Evolutionary conservation across 768 basidiomycete genomes (phyloP).

Genomic region (Auriscalpium microsporum): DNA sequence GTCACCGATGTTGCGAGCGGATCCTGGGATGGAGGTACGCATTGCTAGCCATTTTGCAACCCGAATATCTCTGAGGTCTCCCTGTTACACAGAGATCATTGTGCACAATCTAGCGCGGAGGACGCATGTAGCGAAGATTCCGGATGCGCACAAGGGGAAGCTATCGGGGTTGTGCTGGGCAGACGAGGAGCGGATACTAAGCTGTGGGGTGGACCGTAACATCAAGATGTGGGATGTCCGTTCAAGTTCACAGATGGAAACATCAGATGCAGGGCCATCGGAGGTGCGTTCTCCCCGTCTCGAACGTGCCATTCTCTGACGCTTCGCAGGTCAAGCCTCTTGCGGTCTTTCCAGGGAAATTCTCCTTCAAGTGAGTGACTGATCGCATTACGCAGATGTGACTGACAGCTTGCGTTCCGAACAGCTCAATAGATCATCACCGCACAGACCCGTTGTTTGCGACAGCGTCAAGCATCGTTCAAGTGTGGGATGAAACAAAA

Average conservation of each 20-base stretch:
- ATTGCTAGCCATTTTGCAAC: not conserved
- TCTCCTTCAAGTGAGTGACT: slow-evolving; percentile 74
- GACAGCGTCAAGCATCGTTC: slow-evolving; percentile 86
- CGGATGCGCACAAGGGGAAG: slow-evolving; percentile 77
- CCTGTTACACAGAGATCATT: slow-evolving; percentile 56
- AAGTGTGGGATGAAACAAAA: slow-evolving; percentile 97
- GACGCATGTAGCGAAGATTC: slow-evolving; percentile 45
- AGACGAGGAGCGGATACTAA: slow-evolving; percentile 52
- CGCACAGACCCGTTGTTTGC: slow-evolving; percentile 84
- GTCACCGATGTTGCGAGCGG: slow-evolving; percentile 81
- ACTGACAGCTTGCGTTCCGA: slow-evolving; percentile 1
- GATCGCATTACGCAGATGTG: not conserved
- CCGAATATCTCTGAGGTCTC: not conserved
- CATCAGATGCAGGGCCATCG: slow-evolving; percentile 28
- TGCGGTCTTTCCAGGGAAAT: slow-evolving; percentile 76
- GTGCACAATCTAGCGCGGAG: slow-evolving; percentile 70
- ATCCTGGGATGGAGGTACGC: slow-evolving; percentile 91
- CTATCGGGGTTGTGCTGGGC: slow-evolving; percentile 76
- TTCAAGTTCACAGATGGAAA: slow-evolving; percentile 19
- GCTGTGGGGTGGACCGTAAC: slow-evolving; percentile 76
- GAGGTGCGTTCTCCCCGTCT: slow-evolving; percentile 23
- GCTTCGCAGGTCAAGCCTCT: slow-evolving; percentile 40
- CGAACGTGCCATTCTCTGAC: not conserved
- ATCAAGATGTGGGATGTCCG: slow-evolving; percentile 71
- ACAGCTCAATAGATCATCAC: slow-evolving; percentile 91